Base-by-base conservation (phyloP, 1,139 yeast species). In the Eremothecium coryli region DNA sequence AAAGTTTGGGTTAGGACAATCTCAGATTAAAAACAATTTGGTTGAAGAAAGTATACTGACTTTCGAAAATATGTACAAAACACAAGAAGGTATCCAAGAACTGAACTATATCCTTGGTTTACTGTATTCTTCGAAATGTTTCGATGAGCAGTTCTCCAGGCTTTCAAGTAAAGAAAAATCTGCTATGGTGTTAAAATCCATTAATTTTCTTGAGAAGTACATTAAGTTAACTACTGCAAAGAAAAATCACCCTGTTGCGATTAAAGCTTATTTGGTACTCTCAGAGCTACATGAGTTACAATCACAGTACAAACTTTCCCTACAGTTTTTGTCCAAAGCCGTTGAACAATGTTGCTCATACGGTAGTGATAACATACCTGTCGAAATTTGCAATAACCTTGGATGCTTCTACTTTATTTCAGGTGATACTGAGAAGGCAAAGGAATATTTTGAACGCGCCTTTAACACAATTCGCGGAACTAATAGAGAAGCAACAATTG, bases 31-130 rank as follows among this genome's bases (percentile, higher is more conserved):
- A 39, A 76, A 86, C 54, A 75, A 80, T 23, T 76, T 82, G 32
- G 59, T 71, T 11, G 88, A 85, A 47, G 97, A 88, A 52, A 93
- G 97, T 9, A 73, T 80, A 41, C 68, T 88, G 44, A 78, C 95
- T 0, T 81, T 82, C 52, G 97, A 90, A 54, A 73, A 73, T 29
- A 66, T 85, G 34, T 70, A 78, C 38, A 75, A 80, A 45, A 66
- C 71, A 17, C 70, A 78, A 49, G 78, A 85, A 14, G 79, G 76
- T 49, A 70, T 82, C 38, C 64, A 80, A 33, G 96, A 88, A 56
- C 82, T 82, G 2, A 70, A 74, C 44, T 81, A 82, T 50, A 71
- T 84, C 22, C 62, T 85, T 23, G 96, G 96, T 21, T 59, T 81
- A 44, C 61, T 86, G 22, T 82, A 82, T 50, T 68, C 88, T 0